Percentiles rank a stretch among this genome's conserved stretches.
Conservation (phyloP, 2,329 filamentous ascomycete genomes). For the Stachybotrys elegans region DNA sequence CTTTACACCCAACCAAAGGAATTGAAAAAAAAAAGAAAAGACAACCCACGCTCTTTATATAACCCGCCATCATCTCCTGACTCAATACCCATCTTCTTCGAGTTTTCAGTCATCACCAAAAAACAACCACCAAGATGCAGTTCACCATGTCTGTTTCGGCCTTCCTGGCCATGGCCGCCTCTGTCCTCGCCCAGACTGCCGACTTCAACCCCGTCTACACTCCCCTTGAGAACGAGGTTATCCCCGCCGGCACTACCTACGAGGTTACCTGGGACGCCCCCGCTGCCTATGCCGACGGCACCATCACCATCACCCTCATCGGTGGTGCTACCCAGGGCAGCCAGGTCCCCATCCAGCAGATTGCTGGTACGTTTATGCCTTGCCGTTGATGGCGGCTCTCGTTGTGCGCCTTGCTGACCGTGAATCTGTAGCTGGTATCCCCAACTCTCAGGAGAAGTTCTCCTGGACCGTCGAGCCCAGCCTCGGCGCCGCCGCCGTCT, state of each 20-base stretch:
- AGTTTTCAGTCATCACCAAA: slow-evolving; percentile 10
- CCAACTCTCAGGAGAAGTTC: slow-evolving; percentile 39
- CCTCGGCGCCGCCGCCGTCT: slow-evolving; percentile 41
- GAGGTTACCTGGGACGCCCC: slow-evolving; percentile 46
- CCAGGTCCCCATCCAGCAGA: slow-evolving; percentile 34
- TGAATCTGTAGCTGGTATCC: slow-evolving; percentile 35
- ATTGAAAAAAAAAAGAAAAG: too few species aligned
- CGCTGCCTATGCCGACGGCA: slow-evolving; percentile 33
- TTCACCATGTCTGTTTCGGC: slow-evolving; percentile 43
- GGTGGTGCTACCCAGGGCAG: slow-evolving; percentile 40
- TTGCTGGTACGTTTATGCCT: slow-evolving; percentile 45
- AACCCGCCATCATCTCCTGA: slow-evolving; percentile 10
- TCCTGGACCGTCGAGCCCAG: slow-evolving; percentile 43
- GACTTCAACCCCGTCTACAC: slow-evolving; percentile 50
- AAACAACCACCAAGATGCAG: slow-evolving; percentile 44
- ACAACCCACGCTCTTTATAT: slow-evolving; percentile 10
- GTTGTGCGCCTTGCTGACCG: background rate
- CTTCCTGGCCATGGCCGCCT: slow-evolving; percentile 45
- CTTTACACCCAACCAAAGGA: slow-evolving; percentile 17
- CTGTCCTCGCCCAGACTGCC: slow-evolving; percentile 47
- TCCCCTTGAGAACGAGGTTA: slow-evolving; percentile 36
- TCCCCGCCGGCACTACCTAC: slow-evolving; percentile 45
- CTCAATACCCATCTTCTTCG: too few species aligned
- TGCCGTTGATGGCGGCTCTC: background rate
- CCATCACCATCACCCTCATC: slow-evolving; percentile 49